Percentiles rank a stretch among this genome's conserved stretches.
phyloP scores from a whole-genome alignment of 179 eudicot genomes.

The Camellia oleifera region DNA sequence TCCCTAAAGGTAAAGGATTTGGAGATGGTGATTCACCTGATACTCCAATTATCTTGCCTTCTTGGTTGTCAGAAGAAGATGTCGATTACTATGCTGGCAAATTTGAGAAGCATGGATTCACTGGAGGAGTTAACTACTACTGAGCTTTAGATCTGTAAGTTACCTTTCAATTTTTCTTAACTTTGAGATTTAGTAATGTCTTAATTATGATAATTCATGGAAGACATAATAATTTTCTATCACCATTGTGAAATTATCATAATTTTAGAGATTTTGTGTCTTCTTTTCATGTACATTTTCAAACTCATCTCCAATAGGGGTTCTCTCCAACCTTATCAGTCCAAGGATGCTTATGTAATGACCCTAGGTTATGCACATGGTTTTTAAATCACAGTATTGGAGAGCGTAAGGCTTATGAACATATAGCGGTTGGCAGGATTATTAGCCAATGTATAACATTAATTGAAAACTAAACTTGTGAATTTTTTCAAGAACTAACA shows the following conservation, averaged over 20 bases:
- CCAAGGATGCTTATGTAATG: no score
- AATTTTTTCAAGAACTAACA: no score
- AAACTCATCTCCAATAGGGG: no score
- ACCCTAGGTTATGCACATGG: no score
- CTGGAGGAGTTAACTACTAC: slow-evolving; percentile 50
- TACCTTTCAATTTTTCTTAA: not conserved
- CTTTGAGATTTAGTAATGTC: not conserved
- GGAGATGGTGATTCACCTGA: slow-evolving; percentile 3
- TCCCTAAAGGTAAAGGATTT: slow-evolving; percentile 32
- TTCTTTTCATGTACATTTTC: no score
- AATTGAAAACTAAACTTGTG: no score
- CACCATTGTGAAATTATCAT: not conserved
- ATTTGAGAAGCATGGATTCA: slow-evolving; percentile 39
- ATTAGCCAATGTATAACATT: no score
- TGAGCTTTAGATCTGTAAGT: slow-evolving; percentile 46
- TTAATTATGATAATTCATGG: not conserved
- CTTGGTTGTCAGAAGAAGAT: slow-evolving; percentile 42
- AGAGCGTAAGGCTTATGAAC: no score
- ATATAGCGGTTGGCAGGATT: no score
- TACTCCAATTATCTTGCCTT: not conserved
- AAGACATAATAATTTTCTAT: not conserved
- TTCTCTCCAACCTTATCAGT: not conserved
- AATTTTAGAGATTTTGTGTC: no score
- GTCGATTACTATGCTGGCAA: slow-evolving; percentile 37
- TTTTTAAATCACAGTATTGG: no score